A percentile compares a stretch with the other conserved stretches of the same genome.
Evolutionary conservation across 768 basidiomycete species (phyloP).

Genomic region (Suillus variegatus): DNA sequence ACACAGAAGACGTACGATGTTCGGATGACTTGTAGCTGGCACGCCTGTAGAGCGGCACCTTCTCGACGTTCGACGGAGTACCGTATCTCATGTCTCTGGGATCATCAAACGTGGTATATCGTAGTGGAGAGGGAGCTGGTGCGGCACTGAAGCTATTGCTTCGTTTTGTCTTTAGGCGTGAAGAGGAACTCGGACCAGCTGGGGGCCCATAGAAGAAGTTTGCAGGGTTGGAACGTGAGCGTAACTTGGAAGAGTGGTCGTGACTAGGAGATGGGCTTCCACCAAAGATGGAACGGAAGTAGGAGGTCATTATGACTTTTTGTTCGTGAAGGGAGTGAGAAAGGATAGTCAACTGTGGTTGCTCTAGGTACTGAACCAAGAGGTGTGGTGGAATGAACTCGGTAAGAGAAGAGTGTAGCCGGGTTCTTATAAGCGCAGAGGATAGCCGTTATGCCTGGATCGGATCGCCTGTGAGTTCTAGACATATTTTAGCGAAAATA

Average conservation of each 20-base stretch:
- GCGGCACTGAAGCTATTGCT: conserved; percentile 42
- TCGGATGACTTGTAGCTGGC: conserved; percentile 47
- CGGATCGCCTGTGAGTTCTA: conserved; percentile 21
- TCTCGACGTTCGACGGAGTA: conserved; percentile 31
- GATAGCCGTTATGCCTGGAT: conserved; percentile 22
- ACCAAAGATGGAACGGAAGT: conserved; percentile 51
- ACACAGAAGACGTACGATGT: conserved; percentile 38
- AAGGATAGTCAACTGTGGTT: conserved; percentile 16
- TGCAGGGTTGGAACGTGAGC: conserved; percentile 42
- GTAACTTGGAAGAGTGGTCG: conserved; percentile 33
- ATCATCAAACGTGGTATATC: conserved; percentile 39
- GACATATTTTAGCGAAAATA: conserved; percentile 20
- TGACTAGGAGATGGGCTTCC: conserved; percentile 28
- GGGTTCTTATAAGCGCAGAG: conserved; percentile 25
- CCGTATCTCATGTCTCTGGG: conserved; percentile 35
- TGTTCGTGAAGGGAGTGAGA: conserved; percentile 17
- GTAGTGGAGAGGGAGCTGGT: conserved; percentile 41
- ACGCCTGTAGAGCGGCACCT: conserved; percentile 41
- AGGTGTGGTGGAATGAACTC: conserved; percentile 13
- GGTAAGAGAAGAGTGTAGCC: background rate
- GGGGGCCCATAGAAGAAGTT: conserved; percentile 41
- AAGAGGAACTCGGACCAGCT: conserved; percentile 21
- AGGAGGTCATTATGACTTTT: conserved; percentile 45
- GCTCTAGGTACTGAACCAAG: conserved; percentile 15
- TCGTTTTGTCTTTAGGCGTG: conserved; percentile 37